Base-by-base conservation (phyloP, 257 asterid species). In the Nicotiana tomentosiformis region DNA sequence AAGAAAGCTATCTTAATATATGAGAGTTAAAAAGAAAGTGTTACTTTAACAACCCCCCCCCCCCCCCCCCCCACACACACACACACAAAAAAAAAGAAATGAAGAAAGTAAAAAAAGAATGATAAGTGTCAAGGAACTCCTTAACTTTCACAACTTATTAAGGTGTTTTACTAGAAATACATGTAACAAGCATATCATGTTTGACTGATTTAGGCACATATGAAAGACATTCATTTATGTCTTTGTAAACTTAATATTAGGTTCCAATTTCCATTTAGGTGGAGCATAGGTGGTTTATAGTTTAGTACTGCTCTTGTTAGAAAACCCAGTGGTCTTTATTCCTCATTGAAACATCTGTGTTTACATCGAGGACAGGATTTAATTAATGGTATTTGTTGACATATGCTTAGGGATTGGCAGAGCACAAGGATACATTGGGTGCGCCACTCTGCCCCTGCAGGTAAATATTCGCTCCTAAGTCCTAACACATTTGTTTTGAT, bases 381-480 rank as follows among this genome's bases (percentile, higher is more conserved):
- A 53, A 60, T 29, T 32, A 16, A 57, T 66, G 60, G 49, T 30
- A 43, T 66, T 77, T 81, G 66, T 33, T 76, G 68, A 84, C 84
- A 66, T 83, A 78, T 90, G 78, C 35, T 64, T 87, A 95, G 99
- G 99, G 99, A 69, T 90, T 95, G 88, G 99, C 99, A n/a, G 98
- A 95, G 74, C 99, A 95, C 90, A 93, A 93, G 91, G 99, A 95
- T 84, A 83, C 98, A 67, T 81, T 95, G 85, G 99, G 99, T 62
- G 99, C 99, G 17, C 99, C 99, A 78, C 98, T 93, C 76, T 95
- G 98, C 84, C 98, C 98, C 81, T 95, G 98, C 88, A 89, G 98
- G 99, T 91, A 88, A 83, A 69, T 81, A 70, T 77, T 65, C 49
- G 26, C 60, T 78, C 33, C 35, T 26, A 12, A 9, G 56, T 78